These are phyloP conservation scores for Plasmodium blacklocki DNA, from an alignment of 169 alveolate genomes.

Conservation along the genomic window DNA sequence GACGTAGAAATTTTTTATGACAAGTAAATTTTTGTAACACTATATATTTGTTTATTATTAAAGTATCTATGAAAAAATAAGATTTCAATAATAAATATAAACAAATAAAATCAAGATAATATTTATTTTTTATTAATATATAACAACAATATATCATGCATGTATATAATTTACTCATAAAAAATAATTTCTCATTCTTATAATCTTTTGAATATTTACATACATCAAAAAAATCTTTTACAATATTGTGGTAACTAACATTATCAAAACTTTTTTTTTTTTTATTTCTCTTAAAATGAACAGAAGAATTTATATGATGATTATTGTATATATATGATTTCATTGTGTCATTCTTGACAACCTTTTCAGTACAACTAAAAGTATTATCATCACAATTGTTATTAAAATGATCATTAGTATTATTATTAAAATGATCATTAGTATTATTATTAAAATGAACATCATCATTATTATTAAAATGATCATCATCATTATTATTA, in stretches of 20 bases:
- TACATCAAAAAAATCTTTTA: slow-evolving; percentile 32
- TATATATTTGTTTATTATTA: slow-evolving; percentile 8
- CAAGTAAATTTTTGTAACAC: slow-evolving; percentile 11
- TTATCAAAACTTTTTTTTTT: background rate
- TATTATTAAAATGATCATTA: background rate
- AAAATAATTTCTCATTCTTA: background rate
- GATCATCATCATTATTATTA: background rate
- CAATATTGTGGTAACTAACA: background rate
- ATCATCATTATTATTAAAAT: background rate
- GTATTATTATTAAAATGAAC: background rate
- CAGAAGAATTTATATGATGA: background rate
- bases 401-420: too few relatives aligned
- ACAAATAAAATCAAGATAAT: slow-evolving; percentile 45
- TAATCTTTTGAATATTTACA: background rate
- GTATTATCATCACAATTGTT: too few relatives aligned
- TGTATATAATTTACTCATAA: slow-evolving; percentile 20
- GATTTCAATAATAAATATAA: slow-evolving; percentile 39
- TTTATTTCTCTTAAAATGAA: background rate
- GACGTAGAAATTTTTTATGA: slow-evolving; percentile 25
- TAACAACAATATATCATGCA: slow-evolving; percentile 21
- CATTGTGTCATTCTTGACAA: too few relatives aligned
- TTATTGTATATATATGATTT: too few relatives aligned
- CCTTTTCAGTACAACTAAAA: too few relatives aligned
- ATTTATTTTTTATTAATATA: slow-evolving; percentile 41
- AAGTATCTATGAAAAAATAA: slow-evolving; percentile 21